phyloP scores from a whole-genome alignment of 257 asterid species.

The Rauvolfia tetraphylla region DNA sequence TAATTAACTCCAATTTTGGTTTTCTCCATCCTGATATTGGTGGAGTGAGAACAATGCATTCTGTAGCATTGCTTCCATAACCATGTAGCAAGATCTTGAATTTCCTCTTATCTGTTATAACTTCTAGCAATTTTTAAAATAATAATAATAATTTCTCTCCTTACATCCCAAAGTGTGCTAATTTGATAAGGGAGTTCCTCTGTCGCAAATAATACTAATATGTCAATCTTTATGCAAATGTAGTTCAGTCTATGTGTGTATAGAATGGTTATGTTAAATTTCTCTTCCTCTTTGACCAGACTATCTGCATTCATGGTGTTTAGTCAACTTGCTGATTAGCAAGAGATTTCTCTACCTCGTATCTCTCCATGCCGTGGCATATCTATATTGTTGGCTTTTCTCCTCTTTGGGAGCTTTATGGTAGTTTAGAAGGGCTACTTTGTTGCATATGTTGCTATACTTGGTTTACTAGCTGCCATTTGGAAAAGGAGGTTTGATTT shows the following conservation, averaged over 20 bases:
- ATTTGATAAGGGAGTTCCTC: not conserved
- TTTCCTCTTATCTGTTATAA: not conserved
- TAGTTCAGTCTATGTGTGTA: not conserved
- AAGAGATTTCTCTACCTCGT: not conserved
- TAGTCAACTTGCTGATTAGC: not conserved
- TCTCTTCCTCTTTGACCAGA: not conserved
- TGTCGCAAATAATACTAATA: not conserved
- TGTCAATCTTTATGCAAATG: not conserved
- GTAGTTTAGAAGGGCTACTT: not conserved
- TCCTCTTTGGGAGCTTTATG: not conserved
- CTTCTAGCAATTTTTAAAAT: too few relatives aligned
- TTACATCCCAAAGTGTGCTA: not conserved
- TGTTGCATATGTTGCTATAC: not conserved
- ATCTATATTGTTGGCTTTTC: not conserved
- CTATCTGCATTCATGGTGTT: not conserved
- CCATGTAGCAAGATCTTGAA: not conserved
- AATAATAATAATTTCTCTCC: too few relatives aligned
- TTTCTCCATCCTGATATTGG: not conserved
- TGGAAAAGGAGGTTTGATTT: not conserved
- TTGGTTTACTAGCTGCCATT: not conserved
- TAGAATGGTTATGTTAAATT: not conserved
- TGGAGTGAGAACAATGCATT: not conserved
- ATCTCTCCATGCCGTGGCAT: not conserved
- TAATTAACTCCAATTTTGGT: not conserved
- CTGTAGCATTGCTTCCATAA: not conserved